These are phyloP conservation scores for Vinca minor DNA, from an alignment of 257 asterid species.

Conservation along the genomic window DNA sequence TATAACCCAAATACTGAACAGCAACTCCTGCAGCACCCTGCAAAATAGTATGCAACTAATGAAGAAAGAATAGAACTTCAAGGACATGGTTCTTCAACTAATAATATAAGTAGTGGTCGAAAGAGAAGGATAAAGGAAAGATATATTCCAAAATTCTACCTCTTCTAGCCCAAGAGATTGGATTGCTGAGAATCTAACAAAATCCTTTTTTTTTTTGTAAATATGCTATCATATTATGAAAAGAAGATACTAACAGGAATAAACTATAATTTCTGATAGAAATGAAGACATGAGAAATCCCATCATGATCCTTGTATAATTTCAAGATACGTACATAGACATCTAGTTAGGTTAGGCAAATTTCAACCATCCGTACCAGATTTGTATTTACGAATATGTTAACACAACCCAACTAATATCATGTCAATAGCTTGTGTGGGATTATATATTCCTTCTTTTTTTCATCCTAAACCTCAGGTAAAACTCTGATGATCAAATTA, in stretches of 20 bases:
- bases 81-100: background rate
- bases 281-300: background rate
- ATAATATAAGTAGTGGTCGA: background rate
- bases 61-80: background rate
- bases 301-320: background rate
- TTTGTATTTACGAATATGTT: too few relatives aligned
- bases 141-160: background rate
- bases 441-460: background rate
- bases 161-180: background rate
- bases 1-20: conserved; percentile 88
- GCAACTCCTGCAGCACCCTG: conserved; percentile 97
- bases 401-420: background rate
- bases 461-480: background rate
- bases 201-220: background rate
- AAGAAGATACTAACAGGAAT: background rate
- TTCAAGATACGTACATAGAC: too few relatives aligned
- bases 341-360: background rate
- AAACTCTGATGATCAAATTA: background rate
- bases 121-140: background rate
- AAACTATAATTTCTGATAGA: background rate
- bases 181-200: background rate
- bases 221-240: background rate
- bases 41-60: conserved; percentile 25
- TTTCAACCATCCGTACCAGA: background rate
- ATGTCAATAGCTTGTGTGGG: background rate